A percentile compares a stretch with the other conserved stretches of the same genome.
phyloP scores from a whole-genome alignment of 169 alveolate species.

The Plasmodium vinckei region DNA sequence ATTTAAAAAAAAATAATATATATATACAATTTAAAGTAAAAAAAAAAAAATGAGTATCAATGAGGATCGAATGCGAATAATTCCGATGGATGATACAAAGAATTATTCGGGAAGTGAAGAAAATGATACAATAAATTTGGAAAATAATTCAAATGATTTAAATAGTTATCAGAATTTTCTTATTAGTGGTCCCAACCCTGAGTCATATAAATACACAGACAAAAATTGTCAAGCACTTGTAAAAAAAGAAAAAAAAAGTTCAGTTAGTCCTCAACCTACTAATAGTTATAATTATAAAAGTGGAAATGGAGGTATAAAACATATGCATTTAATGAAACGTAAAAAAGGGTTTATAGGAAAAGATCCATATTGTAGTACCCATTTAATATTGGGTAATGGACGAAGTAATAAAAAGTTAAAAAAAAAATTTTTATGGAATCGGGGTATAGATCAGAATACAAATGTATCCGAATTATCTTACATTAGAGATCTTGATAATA shows the following conservation, averaged over 20 bases:
- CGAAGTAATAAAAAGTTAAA: constrained; percentile 24
- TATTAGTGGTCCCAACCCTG: constrained; percentile 28
- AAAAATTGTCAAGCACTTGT: constrained; percentile 24
- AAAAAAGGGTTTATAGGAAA: constrained; percentile 37
- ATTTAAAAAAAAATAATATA: constrained; percentile 1
- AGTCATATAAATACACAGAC: constrained; percentile 3
- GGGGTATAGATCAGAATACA: constrained; percentile 31
- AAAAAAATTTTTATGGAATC: constrained; percentile 16
- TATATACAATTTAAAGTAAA: background rate
- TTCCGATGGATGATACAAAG: constrained; percentile 57
- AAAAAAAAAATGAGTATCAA: constrained; percentile 23
- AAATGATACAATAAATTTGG: constrained; percentile 64
- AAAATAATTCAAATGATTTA: constrained; percentile 57
- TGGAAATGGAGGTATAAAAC: background rate
- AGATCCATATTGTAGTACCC: constrained; percentile 38
- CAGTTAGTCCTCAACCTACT: background rate
- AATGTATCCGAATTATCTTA: constrained; percentile 63
- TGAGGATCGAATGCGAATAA: constrained; percentile 42
- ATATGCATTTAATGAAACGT: constrained; percentile 35
- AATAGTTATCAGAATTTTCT: constrained; percentile 52
- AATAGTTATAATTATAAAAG: background rate
- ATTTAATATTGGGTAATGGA: constrained; percentile 22
- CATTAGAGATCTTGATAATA: constrained; percentile 51
- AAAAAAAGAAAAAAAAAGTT: constrained; percentile 30
- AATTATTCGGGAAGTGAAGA: constrained; percentile 62